Evolutionary conservation across 192 early-diverging fungal species (phyloP).

Genomic region (Coemansia sp.): DNA sequence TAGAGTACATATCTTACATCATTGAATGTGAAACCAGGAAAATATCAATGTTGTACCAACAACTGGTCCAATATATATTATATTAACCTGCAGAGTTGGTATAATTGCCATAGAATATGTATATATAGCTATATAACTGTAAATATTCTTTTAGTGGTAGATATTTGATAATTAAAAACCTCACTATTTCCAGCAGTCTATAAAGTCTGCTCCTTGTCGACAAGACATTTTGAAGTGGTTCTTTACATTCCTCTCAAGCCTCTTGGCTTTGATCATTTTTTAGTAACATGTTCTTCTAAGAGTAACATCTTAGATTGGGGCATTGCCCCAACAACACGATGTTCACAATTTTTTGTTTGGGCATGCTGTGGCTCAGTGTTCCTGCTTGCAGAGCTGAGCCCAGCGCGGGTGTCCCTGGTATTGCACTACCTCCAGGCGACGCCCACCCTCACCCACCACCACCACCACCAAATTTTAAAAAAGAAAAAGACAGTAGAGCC

Average conservation of each 20-base stretch:
- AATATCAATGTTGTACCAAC: too few relatives aligned
- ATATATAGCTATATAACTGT: too few relatives aligned
- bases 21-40: too few relatives aligned
- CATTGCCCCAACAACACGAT: conserved; percentile 23
- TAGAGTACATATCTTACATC: too few relatives aligned
- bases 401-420: conserved; percentile 44
- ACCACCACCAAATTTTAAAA: conserved; percentile 2
- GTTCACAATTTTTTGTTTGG: conserved; percentile 42
- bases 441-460: conserved; percentile 20
- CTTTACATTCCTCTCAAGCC: conserved; percentile 30
- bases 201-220: background rate
- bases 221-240: conserved; percentile 1
- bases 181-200: background rate
- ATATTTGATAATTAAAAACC: too few relatives aligned
- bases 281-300: conserved; percentile 40
- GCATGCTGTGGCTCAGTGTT: conserved; percentile 21
- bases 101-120: too few relatives aligned
- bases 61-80: too few relatives aligned
- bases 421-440: conserved; percentile 45
- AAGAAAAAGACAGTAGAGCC: background rate
- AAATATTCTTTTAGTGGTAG: too few relatives aligned
- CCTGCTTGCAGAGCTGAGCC: conserved; percentile 40
- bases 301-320: conserved; percentile 39
- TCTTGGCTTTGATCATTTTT: conserved; percentile 29
- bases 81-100: too few relatives aligned